phyloP scores from a whole-genome alignment of 257 asterid species.

The Salvia hispanica region DNA sequence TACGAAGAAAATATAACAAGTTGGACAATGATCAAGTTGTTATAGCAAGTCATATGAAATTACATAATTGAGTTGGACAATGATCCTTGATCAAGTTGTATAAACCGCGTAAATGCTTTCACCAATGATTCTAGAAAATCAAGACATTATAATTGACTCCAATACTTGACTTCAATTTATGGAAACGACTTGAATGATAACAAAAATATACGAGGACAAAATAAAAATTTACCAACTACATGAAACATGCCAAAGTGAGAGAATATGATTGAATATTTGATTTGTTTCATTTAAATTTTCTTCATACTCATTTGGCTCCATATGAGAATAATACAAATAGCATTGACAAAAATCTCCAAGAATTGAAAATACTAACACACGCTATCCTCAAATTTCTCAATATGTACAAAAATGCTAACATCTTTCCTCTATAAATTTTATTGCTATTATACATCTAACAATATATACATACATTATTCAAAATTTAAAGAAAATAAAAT shows the following conservation, averaged over 20 bases:
- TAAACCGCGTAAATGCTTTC: neutral
- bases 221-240: slow-evolving; percentile 32
- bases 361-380: slow-evolving; percentile 14
- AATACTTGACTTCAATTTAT: slow-evolving; percentile 27
- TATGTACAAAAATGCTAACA: slow-evolving; percentile 35
- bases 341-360: slow-evolving; percentile 29
- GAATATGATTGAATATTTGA: slow-evolving; percentile 16
- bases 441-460: slow-evolving; percentile 11
- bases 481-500: slow-evolving; percentile 7
- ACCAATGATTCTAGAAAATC: slow-evolving; percentile 15
- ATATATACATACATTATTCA: too few relatives aligned
- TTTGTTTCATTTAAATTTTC: slow-evolving; percentile 3
- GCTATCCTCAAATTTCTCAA: slow-evolving; percentile 40
- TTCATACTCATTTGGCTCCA: slow-evolving; percentile 25
- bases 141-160: slow-evolving; percentile 48
- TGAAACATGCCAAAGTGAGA: slow-evolving; percentile 7
- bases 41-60: too few relatives aligned
- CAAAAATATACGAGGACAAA: neutral
- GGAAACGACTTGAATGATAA: slow-evolving; percentile 17
- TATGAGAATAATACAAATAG: slow-evolving; percentile 19
- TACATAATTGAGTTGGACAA: neutral
- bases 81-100: neutral
- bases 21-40: too few relatives aligned
- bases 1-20: too few relatives aligned
- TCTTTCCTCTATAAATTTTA: slow-evolving; percentile 16